Conservation (phyloP, 176 grass and related monocot genomes). For the Otatea glauca region DNA sequence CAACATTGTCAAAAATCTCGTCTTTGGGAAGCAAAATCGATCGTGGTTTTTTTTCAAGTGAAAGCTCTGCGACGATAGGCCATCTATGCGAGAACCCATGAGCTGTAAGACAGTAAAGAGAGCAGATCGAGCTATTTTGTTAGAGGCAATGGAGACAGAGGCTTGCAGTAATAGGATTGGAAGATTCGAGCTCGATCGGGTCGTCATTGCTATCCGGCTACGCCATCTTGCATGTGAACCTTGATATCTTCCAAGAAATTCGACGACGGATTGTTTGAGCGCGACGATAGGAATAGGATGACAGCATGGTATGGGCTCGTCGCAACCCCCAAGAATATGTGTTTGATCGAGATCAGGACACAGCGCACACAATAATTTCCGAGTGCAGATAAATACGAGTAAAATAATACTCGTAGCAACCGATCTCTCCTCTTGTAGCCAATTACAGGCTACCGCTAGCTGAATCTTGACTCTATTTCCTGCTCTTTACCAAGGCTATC, state of each 20-base stretch:
- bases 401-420: not conserved
- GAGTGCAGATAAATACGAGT: not conserved
- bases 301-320: not conserved
- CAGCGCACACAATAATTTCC: not conserved
- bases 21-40: too few relatives aligned
- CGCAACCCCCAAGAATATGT: not conserved
- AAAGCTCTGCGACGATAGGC: too few relatives aligned
- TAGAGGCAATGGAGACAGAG: not conserved
- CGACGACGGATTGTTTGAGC: not conserved
- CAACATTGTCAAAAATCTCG: too few relatives aligned
- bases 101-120: not conserved
- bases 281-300: not conserved
- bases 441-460: not conserved
- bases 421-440: not conserved
- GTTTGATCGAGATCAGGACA: not conserved
- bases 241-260: not conserved
- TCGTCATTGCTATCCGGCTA: not conserved
- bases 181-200: slow-evolving; percentile 20
- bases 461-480: slow-evolving; percentile 32
- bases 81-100: too few relatives aligned
- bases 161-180: not conserved
- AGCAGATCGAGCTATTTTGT: not conserved
- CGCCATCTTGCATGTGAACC: slow-evolving; percentile 42
- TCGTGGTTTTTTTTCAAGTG: too few relatives aligned
- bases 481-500: slow-evolving; percentile 45